Conservation (phyloP, 768 basidiomycete genomes). For the Brasilioporus rufonigricans region DNA sequence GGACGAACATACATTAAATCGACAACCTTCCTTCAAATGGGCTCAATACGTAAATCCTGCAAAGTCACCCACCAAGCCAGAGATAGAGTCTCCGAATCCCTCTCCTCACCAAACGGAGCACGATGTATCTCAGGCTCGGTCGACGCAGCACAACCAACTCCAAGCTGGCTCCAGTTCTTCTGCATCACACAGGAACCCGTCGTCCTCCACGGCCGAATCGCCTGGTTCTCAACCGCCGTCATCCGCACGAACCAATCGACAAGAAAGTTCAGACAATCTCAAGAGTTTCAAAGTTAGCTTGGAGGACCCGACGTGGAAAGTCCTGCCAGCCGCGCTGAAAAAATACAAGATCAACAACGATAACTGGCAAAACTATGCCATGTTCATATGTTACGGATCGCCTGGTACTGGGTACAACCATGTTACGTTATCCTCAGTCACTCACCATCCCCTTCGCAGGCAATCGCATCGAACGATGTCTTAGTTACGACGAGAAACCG, state of each 20-base stretch:
- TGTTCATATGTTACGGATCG: slow-evolving; percentile 98
- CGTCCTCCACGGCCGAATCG: slow-evolving; percentile 32
- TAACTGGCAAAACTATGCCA: slow-evolving; percentile 98
- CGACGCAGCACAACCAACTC: slow-evolving; percentile 14
- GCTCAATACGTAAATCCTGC: slow-evolving; percentile 74
- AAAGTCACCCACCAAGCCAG: slow-evolving; percentile 78
- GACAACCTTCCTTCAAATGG: slow-evolving; percentile 89
- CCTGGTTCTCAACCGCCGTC: slow-evolving; percentile 28
- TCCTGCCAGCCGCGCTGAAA: slow-evolving; percentile 94
- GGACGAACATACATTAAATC: slow-evolving; percentile 49
- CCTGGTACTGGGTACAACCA: slow-evolving; percentile 51
- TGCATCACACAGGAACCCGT: slow-evolving; percentile 30
- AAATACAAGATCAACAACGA: slow-evolving; percentile 99
- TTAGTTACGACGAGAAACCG: slow-evolving; percentile 98
- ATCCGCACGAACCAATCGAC: slow-evolving; percentile 43
- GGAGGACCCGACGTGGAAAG: slow-evolving; percentile 98
- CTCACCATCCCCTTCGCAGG: slow-evolving; percentile 35
- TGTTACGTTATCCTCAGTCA: background rate
- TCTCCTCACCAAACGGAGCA: slow-evolving; percentile 80
- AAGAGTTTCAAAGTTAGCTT: slow-evolving; percentile 97
- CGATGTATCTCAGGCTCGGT: slow-evolving; percentile 47
- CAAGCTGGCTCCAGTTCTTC: slow-evolving; percentile 14
- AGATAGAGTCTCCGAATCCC: slow-evolving; percentile 71
- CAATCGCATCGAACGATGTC: slow-evolving; percentile 85
- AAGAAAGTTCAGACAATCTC: slow-evolving; percentile 71